Evolutionary conservation across 176 grass and related monocot genomes (phyloP).

Genomic region (Saccharum officinarum): DNA sequence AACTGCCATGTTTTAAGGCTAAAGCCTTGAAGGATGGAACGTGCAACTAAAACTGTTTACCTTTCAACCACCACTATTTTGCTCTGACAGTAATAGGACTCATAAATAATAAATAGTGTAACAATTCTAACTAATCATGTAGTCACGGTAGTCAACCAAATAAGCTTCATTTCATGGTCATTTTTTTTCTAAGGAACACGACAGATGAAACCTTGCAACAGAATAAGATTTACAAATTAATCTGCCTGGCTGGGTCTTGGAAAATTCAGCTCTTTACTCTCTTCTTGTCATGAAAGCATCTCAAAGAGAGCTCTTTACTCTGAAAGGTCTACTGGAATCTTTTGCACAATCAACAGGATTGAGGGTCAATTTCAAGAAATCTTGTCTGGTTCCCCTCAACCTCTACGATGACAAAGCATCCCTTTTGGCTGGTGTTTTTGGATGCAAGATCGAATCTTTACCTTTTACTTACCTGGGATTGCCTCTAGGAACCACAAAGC

Average conservation of each 20-base stretch:
- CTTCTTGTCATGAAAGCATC: too few species aligned
- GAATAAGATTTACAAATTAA: background rate
- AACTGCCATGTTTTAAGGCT: background rate
- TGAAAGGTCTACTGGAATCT: too few species aligned
- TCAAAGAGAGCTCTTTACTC: too few species aligned
- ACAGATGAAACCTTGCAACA: background rate
- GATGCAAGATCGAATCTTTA: too few species aligned
- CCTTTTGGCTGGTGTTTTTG: too few species aligned
- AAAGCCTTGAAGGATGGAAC: conserved; percentile 3
- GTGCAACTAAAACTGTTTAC: conserved; percentile 12
- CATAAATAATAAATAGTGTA: background rate
- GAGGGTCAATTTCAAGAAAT: too few species aligned
- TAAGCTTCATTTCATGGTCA: background rate
- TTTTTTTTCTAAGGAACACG: background rate
- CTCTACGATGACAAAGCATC: too few species aligned
- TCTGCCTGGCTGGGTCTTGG: background rate
- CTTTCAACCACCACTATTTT: background rate
- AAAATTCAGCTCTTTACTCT: too few species aligned
- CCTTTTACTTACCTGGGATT: too few species aligned
- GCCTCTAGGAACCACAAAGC: too few species aligned
- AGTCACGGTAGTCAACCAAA: background rate
- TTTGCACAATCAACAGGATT: too few species aligned
- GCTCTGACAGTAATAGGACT: background rate
- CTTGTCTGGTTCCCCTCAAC: too few species aligned
- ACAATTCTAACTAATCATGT: background rate